A percentile compares a stretch with the other conserved stretches of the same genome.
phyloP scores from a whole-genome alignment of 495 filamentous ascomycete genomes.

The Elasticomyces elasticus region DNA sequence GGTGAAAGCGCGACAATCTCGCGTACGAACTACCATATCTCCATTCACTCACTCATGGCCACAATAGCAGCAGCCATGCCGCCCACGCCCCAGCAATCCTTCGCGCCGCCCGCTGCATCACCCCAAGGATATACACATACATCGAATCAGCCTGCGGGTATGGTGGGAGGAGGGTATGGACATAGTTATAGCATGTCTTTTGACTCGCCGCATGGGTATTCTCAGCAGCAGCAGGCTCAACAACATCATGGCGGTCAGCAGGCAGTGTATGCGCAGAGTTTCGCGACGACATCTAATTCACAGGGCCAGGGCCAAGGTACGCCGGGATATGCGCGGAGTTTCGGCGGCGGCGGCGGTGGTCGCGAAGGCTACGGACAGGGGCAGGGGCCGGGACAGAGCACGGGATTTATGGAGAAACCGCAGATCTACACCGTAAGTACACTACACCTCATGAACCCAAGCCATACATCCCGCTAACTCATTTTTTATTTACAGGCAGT shows the following conservation, averaged over 20 bases:
- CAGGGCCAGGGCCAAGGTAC: no score
- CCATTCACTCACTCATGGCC: conserved; percentile 1
- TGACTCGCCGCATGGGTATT: conserved; percentile 2
- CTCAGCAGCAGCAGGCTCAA: neutral
- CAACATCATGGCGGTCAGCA: neutral
- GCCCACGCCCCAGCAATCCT: conserved; percentile 18
- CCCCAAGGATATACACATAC: neutral
- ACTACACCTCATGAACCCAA: no score
- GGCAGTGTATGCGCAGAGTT: conserved; percentile 10
- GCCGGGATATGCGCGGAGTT: conserved; percentile 18
- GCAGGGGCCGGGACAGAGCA: no score
- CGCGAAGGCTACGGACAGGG: conserved; percentile 5
- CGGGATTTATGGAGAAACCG: conserved; percentile 16
- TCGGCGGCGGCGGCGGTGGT: no score
- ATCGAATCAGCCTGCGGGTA: neutral
- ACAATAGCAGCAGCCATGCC: conserved; percentile 15
- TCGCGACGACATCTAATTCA: conserved; percentile 12
- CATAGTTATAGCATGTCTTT: conserved; percentile 19
- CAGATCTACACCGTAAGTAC: conserved; percentile 27
- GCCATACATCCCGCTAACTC: no score
- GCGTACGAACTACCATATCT: no score
- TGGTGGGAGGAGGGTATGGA: conserved; percentile 8
- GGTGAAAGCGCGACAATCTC: neutral
- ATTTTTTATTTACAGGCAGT: no score
- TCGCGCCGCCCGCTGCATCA: conserved; percentile 4